phyloP scores from a whole-genome alignment of 805 yeast species.

The Vanderwaltozyma tropicalis region DNA sequence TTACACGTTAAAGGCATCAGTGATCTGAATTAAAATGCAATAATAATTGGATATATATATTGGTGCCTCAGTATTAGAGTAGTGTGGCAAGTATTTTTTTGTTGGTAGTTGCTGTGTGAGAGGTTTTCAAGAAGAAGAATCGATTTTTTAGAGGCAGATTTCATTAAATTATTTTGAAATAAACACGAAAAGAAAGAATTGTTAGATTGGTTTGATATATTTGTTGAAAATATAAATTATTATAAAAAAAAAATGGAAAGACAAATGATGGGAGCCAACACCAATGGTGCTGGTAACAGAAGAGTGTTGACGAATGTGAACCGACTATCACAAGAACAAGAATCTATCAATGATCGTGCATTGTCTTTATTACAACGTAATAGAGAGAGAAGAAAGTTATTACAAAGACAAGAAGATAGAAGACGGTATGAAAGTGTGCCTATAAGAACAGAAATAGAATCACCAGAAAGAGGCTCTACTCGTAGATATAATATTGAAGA shows the following conservation, averaged over 20 bases:
- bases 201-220: too few relatives aligned
- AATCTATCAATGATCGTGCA: slow-evolving; percentile 25
- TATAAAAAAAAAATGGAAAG: slow-evolving; percentile 4
- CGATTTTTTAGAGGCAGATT: too few relatives aligned
- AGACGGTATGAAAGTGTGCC: slow-evolving; percentile 11
- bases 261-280: not conserved
- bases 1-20: too few relatives aligned
- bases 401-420: slow-evolving; percentile 6
- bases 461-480: not conserved
- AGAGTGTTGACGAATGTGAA: slow-evolving; percentile 15
- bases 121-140: too few relatives aligned
- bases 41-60: too few relatives aligned
- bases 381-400: slow-evolving; percentile 19
- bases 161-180: too few relatives aligned
- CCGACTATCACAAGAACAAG: slow-evolving; percentile 11
- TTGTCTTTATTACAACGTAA: slow-evolving; percentile 21
- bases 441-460: not conserved
- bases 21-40: too few relatives aligned
- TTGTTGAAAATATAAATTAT: too few relatives aligned
- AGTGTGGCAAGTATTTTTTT: too few relatives aligned
- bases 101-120: too few relatives aligned
- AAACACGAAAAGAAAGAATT: too few relatives aligned
- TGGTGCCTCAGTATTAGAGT: too few relatives aligned
- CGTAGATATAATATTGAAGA: not conserved
- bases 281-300: slow-evolving; percentile 4